Evolutionary conservation across 495 filamentous ascomycete species (phyloP).

Genomic region (Gamarada debralockiae): DNA sequence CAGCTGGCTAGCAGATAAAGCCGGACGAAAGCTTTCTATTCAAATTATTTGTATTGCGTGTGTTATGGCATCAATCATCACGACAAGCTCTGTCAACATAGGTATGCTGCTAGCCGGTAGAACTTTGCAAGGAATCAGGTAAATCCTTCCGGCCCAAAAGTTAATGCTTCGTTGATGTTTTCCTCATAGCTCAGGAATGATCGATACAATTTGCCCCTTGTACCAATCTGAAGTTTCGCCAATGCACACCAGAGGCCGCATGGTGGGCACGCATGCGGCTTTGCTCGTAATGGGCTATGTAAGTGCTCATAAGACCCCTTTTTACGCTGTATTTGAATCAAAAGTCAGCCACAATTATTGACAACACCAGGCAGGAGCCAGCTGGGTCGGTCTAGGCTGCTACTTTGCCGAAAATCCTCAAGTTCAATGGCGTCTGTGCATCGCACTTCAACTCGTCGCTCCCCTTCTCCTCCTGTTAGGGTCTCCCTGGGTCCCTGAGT

Average conservation of each 20-base stretch:
- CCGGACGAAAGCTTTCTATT: neutral
- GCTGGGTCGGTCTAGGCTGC: neutral
- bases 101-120: neutral
- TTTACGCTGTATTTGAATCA: no score
- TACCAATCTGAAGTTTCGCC: neutral
- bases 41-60: conserved; percentile 1
- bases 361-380: neutral
- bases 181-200: no score
- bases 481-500: neutral
- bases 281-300: no score
- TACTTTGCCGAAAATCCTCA: neutral
- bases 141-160: no score
- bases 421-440: neutral
- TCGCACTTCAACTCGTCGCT: neutral
- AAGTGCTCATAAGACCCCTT: no score
- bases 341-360: no score
- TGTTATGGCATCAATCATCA: neutral
- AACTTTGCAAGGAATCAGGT: neutral
- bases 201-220: neutral
- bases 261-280: neutral
- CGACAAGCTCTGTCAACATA: neutral
- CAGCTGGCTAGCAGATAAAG: neutral
- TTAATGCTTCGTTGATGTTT: no score
- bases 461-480: neutral
- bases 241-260: neutral